These are phyloP conservation scores for Cordyceps sp. DNA, from an alignment of 2,329 filamentous ascomycete species.

Conservation along the genomic window DNA sequence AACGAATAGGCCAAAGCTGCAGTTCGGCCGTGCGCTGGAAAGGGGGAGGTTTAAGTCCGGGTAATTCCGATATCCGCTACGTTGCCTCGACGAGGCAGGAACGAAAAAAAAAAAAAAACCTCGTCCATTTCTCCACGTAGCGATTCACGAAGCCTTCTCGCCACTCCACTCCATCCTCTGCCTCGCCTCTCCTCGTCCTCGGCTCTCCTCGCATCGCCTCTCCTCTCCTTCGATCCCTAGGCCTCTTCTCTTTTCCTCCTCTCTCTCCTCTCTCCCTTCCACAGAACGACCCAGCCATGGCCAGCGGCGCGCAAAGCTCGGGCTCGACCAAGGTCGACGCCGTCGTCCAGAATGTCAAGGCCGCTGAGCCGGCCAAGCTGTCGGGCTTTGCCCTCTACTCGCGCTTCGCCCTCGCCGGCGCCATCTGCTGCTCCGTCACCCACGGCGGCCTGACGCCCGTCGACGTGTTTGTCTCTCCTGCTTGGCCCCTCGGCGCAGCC, in stretches of 20 bases:
- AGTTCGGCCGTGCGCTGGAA: no score
- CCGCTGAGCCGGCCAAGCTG: slow-evolving; percentile 23
- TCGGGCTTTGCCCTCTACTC: slow-evolving; percentile 62
- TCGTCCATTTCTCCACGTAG: slow-evolving; percentile 12
- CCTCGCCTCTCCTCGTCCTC: background rate
- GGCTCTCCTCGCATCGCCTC: background rate
- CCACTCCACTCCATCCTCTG: slow-evolving; percentile 1
- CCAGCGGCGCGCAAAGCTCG: slow-evolving; percentile 18
- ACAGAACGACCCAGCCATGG: slow-evolving; percentile 21
- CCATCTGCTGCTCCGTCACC: slow-evolving; percentile 94
- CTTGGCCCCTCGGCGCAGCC: background rate
- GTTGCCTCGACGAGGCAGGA: no score
- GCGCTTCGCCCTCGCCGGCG: slow-evolving; percentile 91
- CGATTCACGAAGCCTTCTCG: slow-evolving; percentile 1
- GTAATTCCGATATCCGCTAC: no score
- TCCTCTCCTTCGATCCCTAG: no score
- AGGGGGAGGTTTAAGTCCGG: no score
- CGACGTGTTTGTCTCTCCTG: slow-evolving; percentile 71
- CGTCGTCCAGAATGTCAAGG: slow-evolving; percentile 24
- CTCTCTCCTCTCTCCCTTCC: slow-evolving; percentile 4
- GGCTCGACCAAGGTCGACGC: slow-evolving; percentile 27
- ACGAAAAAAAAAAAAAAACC: background rate
- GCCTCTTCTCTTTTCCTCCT: no score
- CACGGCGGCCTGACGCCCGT: slow-evolving; percentile 95
- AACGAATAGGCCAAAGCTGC: no score